Base-by-base conservation (phyloP, 805 yeast species). In the Schwanniomyces vanrijiae region DNA sequence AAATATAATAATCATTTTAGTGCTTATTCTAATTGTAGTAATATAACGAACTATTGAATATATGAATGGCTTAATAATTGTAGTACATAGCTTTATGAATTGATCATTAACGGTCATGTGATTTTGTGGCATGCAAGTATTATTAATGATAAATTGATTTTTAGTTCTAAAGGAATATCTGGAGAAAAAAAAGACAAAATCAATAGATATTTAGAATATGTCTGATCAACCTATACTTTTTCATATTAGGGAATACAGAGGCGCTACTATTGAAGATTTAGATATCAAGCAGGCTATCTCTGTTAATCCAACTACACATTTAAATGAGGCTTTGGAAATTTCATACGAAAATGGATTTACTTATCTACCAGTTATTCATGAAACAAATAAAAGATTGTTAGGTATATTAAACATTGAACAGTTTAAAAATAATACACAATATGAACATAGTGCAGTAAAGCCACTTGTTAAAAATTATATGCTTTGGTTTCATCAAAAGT, bases 221-320 rank as follows among this genome's bases (percentile, higher is more conserved):
- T 6, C 43, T 24, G 38, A 20, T 21, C 51, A 47, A 28, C 53
- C 53, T 29, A 47, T 47, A 1, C 53, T 63, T 26, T 69, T 69
- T 53, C 68, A 62, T 42, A 54, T 54, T 20, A 55, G 66, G 38
- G 77, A 73, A 57, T 73, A 73, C 53, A 61, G 77, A 13, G 78
- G 78, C 0, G 84, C 85, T 10, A 78, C 82, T 2, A 74, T 81
- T 5, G 85, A 81, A 57, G 86, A 81, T 54, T 70, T 81, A 49
- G 83, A 81, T 58, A 71, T 80, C 42, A 75, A 76, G 37, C 86
- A 85, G 1, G 84, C 84, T 19, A 62, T 78, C 26, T 71, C 82
- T 9, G 75, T 81, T 25, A 69, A 71, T 42, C 83, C 83, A 1
- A 58, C 68, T 14, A 76, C 81, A 7, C 67, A 68, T 6, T 60